Evolutionary conservation across 2,329 filamentous ascomycete species (phyloP).

Genomic region (Calonectria ilicicola): DNA sequence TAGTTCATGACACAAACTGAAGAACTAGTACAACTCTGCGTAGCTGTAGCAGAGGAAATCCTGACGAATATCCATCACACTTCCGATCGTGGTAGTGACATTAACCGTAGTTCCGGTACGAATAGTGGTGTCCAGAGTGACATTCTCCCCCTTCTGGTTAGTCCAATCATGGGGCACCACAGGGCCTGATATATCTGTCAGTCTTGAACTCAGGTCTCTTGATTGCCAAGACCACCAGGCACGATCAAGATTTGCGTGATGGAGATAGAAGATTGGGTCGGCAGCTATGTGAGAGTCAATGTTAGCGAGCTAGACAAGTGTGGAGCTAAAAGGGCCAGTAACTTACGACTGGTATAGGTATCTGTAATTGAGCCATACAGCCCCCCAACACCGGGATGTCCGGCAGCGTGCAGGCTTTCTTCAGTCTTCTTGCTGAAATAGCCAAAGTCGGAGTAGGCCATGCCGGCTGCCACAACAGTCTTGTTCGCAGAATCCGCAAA

Average conservation of each 20-base stretch:
- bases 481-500: not conserved
- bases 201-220: not conserved
- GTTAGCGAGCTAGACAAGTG: not conserved
- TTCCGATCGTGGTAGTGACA: not conserved
- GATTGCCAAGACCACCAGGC: not conserved
- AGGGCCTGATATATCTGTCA: not conserved
- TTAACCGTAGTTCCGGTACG: not conserved
- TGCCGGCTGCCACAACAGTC: not conserved
- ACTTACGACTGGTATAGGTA: not conserved
- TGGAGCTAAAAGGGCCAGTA: not conserved
- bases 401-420: not conserved
- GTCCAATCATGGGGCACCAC: not conserved
- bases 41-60: not conserved
- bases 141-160: not conserved
- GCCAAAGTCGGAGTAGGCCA: not conserved
- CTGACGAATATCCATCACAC: not conserved
- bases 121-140: not conserved
- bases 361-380: not conserved
- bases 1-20: not conserved
- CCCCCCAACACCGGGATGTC: not conserved
- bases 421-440: not conserved
- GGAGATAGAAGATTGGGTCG: not conserved
- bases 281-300: not conserved
- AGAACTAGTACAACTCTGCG: not conserved
- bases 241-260: not conserved